A percentile compares a stretch with the other conserved stretches of the same genome.
phyloP scores from a whole-genome alignment of 805 yeast species.

The Ogataea wickerhamii region DNA sequence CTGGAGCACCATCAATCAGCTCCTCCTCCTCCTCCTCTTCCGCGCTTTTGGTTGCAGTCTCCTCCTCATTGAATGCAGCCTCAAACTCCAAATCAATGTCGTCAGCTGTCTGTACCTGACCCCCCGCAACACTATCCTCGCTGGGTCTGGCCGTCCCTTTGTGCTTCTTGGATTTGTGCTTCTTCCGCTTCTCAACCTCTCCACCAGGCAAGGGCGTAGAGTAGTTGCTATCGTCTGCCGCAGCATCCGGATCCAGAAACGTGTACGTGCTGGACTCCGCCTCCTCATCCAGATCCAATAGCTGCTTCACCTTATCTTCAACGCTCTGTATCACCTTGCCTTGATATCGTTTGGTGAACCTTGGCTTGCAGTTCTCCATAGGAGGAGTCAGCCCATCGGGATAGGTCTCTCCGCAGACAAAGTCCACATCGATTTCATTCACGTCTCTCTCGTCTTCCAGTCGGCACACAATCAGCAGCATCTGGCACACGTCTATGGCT shows the following conservation, averaged over 20 bases:
- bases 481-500: constrained; percentile 81
- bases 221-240: constrained; percentile 35
- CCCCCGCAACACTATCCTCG: constrained; percentile 23
- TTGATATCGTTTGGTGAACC: constrained; percentile 69
- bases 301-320: constrained; percentile 73
- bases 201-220: constrained; percentile 20
- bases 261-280: constrained; percentile 82
- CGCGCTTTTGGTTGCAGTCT: constrained; percentile 42
- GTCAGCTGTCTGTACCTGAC: constrained; percentile 18
- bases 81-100: constrained; percentile 22
- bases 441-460: constrained; percentile 44
- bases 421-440: constrained; percentile 38
- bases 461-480: constrained; percentile 67
- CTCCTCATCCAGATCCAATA: constrained; percentile 71
- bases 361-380: constrained; percentile 62
- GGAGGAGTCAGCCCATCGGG: constrained; percentile 88
- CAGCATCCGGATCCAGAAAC: constrained; percentile 53
- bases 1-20: constrained; percentile 42
- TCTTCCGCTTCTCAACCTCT: constrained; percentile 12
- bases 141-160: background rate
- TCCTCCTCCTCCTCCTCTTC: constrained; percentile 50
- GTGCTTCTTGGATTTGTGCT: constrained; percentile 20
- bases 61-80: constrained; percentile 27
- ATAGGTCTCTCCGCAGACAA: constrained; percentile 41
- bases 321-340: constrained; percentile 71